These are phyloP conservation scores for Mycosphaerella sp. DNA, from an alignment of 2,329 filamentous ascomycete genomes.

Conservation along the genomic window DNA sequence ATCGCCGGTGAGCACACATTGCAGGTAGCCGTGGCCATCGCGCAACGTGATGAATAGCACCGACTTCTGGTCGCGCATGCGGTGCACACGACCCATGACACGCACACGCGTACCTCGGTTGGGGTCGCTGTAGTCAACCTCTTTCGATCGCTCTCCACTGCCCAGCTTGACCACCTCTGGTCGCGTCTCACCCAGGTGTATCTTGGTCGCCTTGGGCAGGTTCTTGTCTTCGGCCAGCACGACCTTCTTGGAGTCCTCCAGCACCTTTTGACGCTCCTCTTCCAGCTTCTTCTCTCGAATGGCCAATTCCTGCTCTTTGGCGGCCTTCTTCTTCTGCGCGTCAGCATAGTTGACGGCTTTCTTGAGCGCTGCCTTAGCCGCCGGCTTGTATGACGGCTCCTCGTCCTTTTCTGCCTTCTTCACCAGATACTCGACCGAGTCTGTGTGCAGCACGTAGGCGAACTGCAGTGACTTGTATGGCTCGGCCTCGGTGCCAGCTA, in stretches of 20 bases:
- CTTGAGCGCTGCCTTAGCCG: constrained; percentile 77
- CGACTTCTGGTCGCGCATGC: constrained; percentile 73
- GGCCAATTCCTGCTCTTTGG: constrained; percentile 66
- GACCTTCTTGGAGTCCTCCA: constrained; percentile 79
- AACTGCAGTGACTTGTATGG: constrained; percentile 77
- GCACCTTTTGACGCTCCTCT: constrained; percentile 60
- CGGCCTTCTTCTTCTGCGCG: constrained; percentile 74
- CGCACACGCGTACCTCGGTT: constrained; percentile 66
- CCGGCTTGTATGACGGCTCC: constrained; percentile 67
- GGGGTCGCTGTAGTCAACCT: constrained; percentile 49
- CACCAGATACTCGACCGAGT: constrained; percentile 58
- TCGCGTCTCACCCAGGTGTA: constrained; percentile 68
- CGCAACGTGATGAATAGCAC: constrained; percentile 79
- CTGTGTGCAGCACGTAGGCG: constrained; percentile 66
- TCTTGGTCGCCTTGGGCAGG: constrained; percentile 66
- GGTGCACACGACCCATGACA: constrained; percentile 76
- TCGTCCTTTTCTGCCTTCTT: constrained; percentile 62
- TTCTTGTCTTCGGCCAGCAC: constrained; percentile 62
- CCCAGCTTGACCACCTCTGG: constrained; percentile 52
- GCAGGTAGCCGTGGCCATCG: constrained; percentile 77
- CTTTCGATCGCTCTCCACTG: constrained; percentile 39
- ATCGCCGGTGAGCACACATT: constrained; percentile 74
- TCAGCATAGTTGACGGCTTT: constrained; percentile 72
- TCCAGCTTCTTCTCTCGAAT: constrained; percentile 67
- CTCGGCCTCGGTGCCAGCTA: constrained; percentile 61